Base-by-base conservation (phyloP, 257 asterid species). In the Rhazya stricta region DNA sequence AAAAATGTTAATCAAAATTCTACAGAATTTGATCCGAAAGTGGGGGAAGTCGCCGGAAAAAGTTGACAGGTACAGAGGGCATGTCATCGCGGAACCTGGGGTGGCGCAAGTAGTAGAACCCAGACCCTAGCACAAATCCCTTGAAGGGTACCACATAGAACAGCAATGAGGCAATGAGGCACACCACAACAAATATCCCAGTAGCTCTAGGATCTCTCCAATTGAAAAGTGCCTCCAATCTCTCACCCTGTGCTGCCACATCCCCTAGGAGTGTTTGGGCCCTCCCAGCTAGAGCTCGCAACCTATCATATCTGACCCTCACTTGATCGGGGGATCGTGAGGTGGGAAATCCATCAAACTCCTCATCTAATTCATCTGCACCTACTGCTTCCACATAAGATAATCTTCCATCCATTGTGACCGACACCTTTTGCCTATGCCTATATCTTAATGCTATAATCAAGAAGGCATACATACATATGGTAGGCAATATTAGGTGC, bases 201-300 rank as follows among this genome's bases (percentile, higher is more conserved):
- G 96, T 93, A 1, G 98, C 98, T 73, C 98, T 85, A 0, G 96
- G 96, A 53, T 93, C 97, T 80, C 85, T 87, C 98, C 98, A 93
- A 67, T 88, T 91, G 83, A 93, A 88, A 84, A 93, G 34, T 61
- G 98, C 98, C 76, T 93, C 97, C 78, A 93, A 57, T 39, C 97
- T 90, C 34, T 93, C 98, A 0, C 98, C 98, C 43, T 93, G 98
- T 0, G 98, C 97, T 1, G 93, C 97, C 66, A 91, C 77, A 57
- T 93, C 97, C 25, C 96, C 98, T 1, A 93, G 74, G 1, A 93
- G 85, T 0, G 96, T 93, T 42, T 93, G 98, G 12, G 96, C 97
- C 68, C 97, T 85, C 0, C 98, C 96, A 0, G 96, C 98, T 12
- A 91, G 79, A 18, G 96, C 95, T 36, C 97, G 83, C 23, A 93